Base-by-base conservation (phyloP, 768 basidiomycete genomes). In the Lactarius vividus region DNA sequence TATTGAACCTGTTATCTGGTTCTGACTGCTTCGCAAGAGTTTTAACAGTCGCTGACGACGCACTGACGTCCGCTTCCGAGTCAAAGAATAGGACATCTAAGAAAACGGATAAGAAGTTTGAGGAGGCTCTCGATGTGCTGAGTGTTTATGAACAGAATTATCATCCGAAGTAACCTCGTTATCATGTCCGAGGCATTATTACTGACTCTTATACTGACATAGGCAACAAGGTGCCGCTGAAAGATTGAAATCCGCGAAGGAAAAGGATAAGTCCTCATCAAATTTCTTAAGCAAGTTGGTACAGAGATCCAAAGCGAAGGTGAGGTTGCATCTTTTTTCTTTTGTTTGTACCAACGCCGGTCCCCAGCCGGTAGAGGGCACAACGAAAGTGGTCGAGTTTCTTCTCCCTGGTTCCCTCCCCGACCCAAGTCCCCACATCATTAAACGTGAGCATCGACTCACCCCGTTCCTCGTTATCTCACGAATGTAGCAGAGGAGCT, bases 401-500 rank as follows among this genome's bases (percentile, higher is more conserved):
- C 44, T 10, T 49, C 11, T 65, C 26, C 33, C 26, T 9, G 49
- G 35, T 3, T 61, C 44, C 55, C 59, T 56, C 18, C 53, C 16
- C 31, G 64, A 61, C n/a, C 0, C 1, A 0, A 26, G 3, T 9
- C 64, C 59, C 33, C n/a, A 11, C 2, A 18, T 57, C 10, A 44
- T 65, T 28, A 1, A 31, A 7, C 64, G 64, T 65, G 23, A 40
- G 64, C 11, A 20, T 8, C 33, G 7, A 37, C 31, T 15, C 6
- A 33, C 0, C 2, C 20, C 15, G 2, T 2, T 39, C 33, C 1
- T 57, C 4, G 28, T 31, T 0, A 39, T 39, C 59, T 65, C 9
- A 65, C n/a, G 5, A 3, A 2, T 23, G 28, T 55, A 5, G 2
- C 33, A 67, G 66, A 64, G 35, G n/a, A 29, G 9, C 53, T 67